Conservation (phyloP, 352 stramenopile species). For the Blastocystis sp. region DNA sequence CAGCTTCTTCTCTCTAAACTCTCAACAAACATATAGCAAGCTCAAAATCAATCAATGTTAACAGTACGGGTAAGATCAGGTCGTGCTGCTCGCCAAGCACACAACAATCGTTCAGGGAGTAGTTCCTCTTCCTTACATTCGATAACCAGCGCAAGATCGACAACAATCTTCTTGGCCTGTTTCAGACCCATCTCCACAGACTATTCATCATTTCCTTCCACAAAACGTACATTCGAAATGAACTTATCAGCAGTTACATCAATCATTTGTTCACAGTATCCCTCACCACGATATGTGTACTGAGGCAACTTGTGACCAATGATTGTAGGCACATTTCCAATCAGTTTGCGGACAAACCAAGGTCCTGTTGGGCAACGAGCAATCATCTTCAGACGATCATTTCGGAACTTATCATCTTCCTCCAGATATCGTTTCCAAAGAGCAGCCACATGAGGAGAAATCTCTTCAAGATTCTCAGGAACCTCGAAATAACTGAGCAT, state of each 20-base stretch:
- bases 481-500: slow-evolving; percentile 14
- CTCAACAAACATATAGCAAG: too few relatives aligned
- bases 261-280: slow-evolving; percentile 26
- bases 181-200: slow-evolving; percentile 36
- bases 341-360: neutral
- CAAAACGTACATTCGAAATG: neutral
- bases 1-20: too few relatives aligned
- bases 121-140: slow-evolving; percentile 51
- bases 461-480: neutral
- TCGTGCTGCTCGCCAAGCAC: neutral
- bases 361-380: slow-evolving; percentile 20
- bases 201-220: neutral
- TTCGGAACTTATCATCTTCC: neutral
- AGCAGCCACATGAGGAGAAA: slow-evolving; percentile 1
- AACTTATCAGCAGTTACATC: slow-evolving; percentile 50
- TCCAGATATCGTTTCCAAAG: slow-evolving; percentile 32
- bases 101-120: slow-evolving; percentile 17
- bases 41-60: slow-evolving; percentile 16
- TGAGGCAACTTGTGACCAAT: slow-evolving; percentile 48
- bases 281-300: slow-evolving; percentile 3
- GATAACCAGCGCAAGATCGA: slow-evolving; percentile 39
- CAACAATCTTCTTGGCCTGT: slow-evolving; percentile 29
- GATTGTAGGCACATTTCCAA: slow-evolving; percentile 29
- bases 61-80: slow-evolving; percentile 16
- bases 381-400: slow-evolving; percentile 41